phyloP scores from a whole-genome alignment of 2,329 filamentous ascomycete species.

The Colletotrichum kahawae region DNA sequence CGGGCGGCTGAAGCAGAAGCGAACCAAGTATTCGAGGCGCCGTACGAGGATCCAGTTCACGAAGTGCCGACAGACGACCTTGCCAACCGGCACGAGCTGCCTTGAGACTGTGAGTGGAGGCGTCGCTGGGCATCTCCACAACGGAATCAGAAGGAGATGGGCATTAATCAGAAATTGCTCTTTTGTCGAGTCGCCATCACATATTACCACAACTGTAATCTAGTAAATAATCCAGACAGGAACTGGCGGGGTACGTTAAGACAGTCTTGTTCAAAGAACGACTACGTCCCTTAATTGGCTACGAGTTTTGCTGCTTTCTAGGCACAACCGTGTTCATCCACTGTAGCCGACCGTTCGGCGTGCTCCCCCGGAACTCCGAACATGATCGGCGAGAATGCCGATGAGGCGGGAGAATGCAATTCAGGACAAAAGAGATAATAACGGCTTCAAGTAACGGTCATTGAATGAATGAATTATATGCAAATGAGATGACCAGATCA shows the following conservation, averaged over 20 bases:
- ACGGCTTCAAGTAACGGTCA: neutral
- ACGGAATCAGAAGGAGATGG: neutral
- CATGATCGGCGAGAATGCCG: neutral
- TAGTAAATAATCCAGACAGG: neutral
- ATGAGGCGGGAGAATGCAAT: neutral
- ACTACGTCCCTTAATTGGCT: neutral
- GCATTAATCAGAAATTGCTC: neutral
- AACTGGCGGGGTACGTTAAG: neutral
- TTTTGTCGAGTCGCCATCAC: neutral
- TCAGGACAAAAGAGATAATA: neutral
- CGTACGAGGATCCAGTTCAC: neutral
- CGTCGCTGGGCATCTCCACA: neutral
- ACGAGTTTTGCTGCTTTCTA: rapidly evolving
- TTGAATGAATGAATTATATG: too few species aligned
- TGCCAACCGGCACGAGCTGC: neutral
- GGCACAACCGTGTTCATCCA: neutral
- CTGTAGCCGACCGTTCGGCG: neutral
- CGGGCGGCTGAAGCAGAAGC: neutral
- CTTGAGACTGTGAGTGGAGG: too few species aligned
- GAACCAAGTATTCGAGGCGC: neutral
- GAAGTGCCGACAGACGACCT: neutral
- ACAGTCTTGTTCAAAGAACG: neutral
- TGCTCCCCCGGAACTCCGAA: neutral
- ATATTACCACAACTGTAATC: neutral
- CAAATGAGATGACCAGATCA: too few species aligned